Evolutionary conservation across 1,284 basidiomycete species (phyloP).

Genomic region (Tranzscheliella williamsii): DNA sequence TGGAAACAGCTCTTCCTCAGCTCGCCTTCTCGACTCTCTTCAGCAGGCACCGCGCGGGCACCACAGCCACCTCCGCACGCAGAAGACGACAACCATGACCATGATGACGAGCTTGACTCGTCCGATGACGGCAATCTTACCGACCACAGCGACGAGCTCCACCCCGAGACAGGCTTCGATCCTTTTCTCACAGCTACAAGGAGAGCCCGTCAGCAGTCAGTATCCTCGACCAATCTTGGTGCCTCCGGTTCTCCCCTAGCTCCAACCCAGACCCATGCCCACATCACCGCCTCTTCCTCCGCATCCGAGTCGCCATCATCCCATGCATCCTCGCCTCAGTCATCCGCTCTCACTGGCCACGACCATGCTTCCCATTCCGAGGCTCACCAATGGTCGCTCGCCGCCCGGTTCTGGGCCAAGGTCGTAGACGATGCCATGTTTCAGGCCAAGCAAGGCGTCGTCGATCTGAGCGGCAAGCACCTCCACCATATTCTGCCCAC

Average conservation of each 20-base stretch:
- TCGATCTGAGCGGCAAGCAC: constrained; percentile 26
- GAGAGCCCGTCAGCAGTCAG: constrained; percentile 18
- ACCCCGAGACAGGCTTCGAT: constrained; percentile 37
- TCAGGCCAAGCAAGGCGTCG: constrained; percentile 15
- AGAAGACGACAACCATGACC: constrained; percentile 12
- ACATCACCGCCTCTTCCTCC: background rate
- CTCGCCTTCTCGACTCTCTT: constrained; percentile 9
- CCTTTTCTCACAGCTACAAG: constrained; percentile 30
- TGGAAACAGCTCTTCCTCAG: constrained; percentile 28
- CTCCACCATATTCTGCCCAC: constrained; percentile 33
- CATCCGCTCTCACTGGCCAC: background rate
- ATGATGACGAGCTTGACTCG: constrained; percentile 30
- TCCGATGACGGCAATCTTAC: constrained; percentile 34
- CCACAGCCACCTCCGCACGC: background rate
- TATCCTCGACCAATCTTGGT: background rate
- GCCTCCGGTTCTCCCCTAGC: no score
- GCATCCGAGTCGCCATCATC: background rate
- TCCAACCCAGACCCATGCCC: no score
- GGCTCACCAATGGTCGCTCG: constrained; percentile 18
- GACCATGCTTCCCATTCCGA: background rate
- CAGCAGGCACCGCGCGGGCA: constrained; percentile 2
- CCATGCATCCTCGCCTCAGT: constrained; percentile 4
- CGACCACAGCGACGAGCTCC: constrained; percentile 31
- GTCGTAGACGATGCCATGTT: constrained; percentile 33
- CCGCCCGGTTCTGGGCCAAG: constrained; percentile 31